Evolutionary conservation across 1,284 basidiomycete genomes (phyloP), one percentile per base, ranked within the genome.

Genomic region (Leucoagaricus sp.): DNA sequence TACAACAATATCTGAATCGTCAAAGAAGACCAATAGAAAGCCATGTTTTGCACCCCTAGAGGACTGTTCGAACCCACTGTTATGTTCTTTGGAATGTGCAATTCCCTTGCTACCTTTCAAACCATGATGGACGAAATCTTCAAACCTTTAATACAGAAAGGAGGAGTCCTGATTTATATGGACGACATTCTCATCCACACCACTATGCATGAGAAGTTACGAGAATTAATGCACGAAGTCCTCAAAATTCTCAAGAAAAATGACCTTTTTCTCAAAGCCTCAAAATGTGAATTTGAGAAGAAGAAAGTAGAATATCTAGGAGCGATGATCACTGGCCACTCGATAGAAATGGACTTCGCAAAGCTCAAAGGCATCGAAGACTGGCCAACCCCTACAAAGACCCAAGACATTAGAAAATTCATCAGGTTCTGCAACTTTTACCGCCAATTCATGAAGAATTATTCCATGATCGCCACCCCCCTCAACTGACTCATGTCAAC

Each of bases 311-410:
- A 54, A 34, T 54, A 54, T 19, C 26, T 54, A 7, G 45, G 42
- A 19, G 12, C 29, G 15, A 36, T 36, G 2, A 47, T 54, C 3
- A 19, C 1, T 0, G 9, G 8, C 5, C 17, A 21, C 4, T 2
- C 17, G 7, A 28, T 54, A 2, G 33, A 40, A 38, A 47, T 54
- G 52, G 44, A 47, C 9, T 8, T 19, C 19, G 13, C 13, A 13
- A 54, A 54, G 28, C 6, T 54, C 6, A 28, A 47, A 66, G 59
- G 36, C 25, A 61, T 75, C 10, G 17, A 17, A 2, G 55, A 70
- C 15, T 73, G 72, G 72, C 69, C 70, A 6, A 41, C 23, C 5
- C 71, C 70, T 1, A 49, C 15, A 2, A 61, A 19, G 4, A 42
- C 56, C 1, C 62, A 64, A 34, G 63, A 69, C 17, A 23, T 64